Percentiles rank a stretch among this genome's conserved stretches.
Evolutionary conservation across 306 rosid species (phyloP).

Genomic region (Hippophae tibetana): DNA sequence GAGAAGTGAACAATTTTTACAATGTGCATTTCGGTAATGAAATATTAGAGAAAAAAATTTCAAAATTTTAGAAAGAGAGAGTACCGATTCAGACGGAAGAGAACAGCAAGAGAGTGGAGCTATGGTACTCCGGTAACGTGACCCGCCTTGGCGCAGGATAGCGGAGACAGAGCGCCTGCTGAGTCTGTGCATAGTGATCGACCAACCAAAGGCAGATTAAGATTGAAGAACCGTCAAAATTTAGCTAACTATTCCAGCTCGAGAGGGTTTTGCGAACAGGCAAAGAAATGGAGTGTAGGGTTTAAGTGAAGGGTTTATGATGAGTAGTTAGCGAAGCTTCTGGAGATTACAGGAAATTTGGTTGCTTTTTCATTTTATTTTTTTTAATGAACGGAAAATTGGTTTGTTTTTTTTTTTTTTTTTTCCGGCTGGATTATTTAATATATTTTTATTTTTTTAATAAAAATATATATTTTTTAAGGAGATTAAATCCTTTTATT

Average conservation of each 20-base stretch:
- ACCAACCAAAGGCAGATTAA: neutral
- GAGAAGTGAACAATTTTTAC: too few relatives aligned
- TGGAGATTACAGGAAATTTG: conserved; percentile 18
- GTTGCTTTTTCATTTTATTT: too few relatives aligned
- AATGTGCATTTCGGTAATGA: neutral
- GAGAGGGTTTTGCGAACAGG: neutral
- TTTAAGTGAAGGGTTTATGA: conserved; percentile 45
- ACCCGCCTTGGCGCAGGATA: conserved; percentile 43
- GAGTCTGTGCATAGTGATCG: conserved; percentile 53
- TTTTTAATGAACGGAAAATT: too few relatives aligned
- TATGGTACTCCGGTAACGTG: conserved; percentile 23
- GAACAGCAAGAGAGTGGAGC: conserved; percentile 38
- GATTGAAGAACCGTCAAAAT: neutral
- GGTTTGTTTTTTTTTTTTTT: too few relatives aligned
- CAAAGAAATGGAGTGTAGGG: conserved; percentile 29
- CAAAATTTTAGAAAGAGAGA: neutral
- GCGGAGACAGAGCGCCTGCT: conserved; percentile 56
- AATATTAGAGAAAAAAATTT: neutral
- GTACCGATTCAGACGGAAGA: conserved; percentile 27
- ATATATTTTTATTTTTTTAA: too few relatives aligned
- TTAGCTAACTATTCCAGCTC: neutral
- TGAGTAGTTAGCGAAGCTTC: conserved; percentile 50
- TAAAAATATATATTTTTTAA: too few relatives aligned
- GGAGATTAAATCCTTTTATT: too few relatives aligned
- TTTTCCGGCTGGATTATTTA: too few relatives aligned